phyloP scores from a whole-genome alignment of 208 protist genomes.

The Blechomonas ayalai region DNA sequence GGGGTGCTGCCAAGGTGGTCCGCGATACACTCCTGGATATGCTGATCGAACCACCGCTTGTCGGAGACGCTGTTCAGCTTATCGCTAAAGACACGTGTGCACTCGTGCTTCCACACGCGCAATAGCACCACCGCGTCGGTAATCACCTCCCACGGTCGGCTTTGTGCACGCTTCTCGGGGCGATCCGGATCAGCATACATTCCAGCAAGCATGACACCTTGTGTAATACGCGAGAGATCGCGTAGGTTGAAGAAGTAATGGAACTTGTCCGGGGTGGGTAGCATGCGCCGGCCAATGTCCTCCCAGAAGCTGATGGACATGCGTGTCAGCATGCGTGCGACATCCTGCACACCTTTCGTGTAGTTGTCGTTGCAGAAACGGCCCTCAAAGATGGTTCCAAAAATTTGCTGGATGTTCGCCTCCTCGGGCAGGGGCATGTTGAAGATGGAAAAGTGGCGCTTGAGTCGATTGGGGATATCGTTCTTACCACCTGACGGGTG shows the following conservation, averaged over 20 bases:
- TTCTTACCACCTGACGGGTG: slow-evolving; percentile 97
- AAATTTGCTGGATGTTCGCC: slow-evolving; percentile 92
- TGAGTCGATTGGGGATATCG: slow-evolving; percentile 97
- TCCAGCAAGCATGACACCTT: slow-evolving; percentile 91
- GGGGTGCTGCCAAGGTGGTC: slow-evolving; percentile 69
- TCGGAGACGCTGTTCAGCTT: slow-evolving; percentile 93
- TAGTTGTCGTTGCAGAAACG: slow-evolving; percentile 90
- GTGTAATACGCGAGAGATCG: slow-evolving; percentile 94
- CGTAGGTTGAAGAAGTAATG: slow-evolving; percentile 99
- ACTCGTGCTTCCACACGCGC: slow-evolving; percentile 97
- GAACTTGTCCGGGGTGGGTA: slow-evolving; percentile 97
- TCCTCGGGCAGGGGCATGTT: slow-evolving; percentile 95
- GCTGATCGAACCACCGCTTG: slow-evolving; percentile 94
- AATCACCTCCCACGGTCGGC: slow-evolving; percentile 80
- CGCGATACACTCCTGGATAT: slow-evolving; percentile 77
- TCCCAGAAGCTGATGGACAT: slow-evolving; percentile 93
- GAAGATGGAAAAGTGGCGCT: slow-evolving; percentile 96
- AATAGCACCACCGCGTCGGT: slow-evolving; percentile 76
- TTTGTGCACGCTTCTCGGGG: slow-evolving; percentile 80
- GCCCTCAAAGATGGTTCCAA: slow-evolving; percentile 88
- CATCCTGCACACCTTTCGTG: slow-evolving; percentile 73
- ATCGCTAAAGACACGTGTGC: slow-evolving; percentile 95
- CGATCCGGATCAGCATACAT: slow-evolving; percentile 83
- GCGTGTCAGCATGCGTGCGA: slow-evolving; percentile 83
- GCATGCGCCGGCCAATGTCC: slow-evolving; percentile 88